Evolutionary conservation across 2,329 filamentous ascomycete genomes (phyloP).

Genomic region (Verticillium isaacii): DNA sequence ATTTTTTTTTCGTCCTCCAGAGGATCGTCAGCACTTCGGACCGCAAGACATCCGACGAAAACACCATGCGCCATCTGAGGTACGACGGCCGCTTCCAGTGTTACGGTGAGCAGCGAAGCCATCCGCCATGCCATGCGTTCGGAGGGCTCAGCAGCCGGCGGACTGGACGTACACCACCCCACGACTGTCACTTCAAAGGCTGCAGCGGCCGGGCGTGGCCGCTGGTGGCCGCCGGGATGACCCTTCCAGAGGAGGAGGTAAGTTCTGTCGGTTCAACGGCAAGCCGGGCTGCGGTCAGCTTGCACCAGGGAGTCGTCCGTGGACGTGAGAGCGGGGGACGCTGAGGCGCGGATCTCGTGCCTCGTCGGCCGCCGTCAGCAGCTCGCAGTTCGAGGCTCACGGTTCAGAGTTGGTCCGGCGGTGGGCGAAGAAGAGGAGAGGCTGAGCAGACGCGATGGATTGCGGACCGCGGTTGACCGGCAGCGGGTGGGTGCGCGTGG

Average conservation of each 20-base stretch:
- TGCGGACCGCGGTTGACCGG: no score
- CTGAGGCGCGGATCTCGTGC: neutral
- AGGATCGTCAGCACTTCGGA: neutral
- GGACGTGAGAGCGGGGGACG: neutral
- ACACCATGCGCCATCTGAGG: neutral
- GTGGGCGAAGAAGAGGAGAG: neutral
- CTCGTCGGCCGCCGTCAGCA: neutral
- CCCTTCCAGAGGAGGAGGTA: neutral
- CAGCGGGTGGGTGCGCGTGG: no score
- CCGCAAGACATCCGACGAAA: neutral
- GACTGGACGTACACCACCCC: neutral
- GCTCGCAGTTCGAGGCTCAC: neutral
- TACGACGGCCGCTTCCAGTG: neutral
- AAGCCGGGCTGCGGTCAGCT: neutral
- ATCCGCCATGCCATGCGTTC: neutral
- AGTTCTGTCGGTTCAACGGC: neutral
- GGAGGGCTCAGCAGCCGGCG: neutral
- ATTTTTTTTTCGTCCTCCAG: neutral
- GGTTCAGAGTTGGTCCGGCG: neutral
- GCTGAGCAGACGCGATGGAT: neutral
- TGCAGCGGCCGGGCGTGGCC: neutral
- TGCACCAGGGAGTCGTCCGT: neutral
- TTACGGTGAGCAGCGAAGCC: neutral
- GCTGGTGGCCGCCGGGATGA: neutral
- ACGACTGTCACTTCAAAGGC: neutral